Evolutionary conservation across 2,329 filamentous ascomycete genomes (phyloP), one percentile per base, ranked within the genome.

Genomic region (Rhynchosporium graminicola): DNA sequence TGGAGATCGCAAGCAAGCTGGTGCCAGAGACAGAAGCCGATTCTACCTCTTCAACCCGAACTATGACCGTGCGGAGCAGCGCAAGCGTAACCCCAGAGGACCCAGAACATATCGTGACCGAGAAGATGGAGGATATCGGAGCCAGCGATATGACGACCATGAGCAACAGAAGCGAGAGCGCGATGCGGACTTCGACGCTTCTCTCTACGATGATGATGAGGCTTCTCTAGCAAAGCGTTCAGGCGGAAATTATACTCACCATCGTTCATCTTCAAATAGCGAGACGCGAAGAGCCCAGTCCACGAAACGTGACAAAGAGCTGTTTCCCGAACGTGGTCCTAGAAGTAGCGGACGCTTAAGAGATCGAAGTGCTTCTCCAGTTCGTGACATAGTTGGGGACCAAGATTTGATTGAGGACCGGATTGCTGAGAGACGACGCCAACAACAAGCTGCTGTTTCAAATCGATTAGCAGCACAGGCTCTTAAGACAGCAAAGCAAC

Each of bases 11-110:
- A 99, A 99, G 77, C 84, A 87, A 70, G 84, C 80, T 48, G 88
- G 91, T 46, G 94, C 95, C 1, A 85, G 91, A 10, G 83, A 89
- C 57, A 84, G 90, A 65, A 98, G 94, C 76, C 85, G 91, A 12
- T 98, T 96, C 78, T 99, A 99, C 74, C 85, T 97, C 42, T 83
- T 95, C 71, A 91, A 98, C 70, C 94, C 94, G 0, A 91, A 97
- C 70, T 87, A 92, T 73, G 93, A 97, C 71, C 92, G 89, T 2
- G 87, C 88, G 68, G 92, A 91, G 77, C 84, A 85, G 58, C 80
- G 87, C 65, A 83, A 87, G 63, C 81, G 80, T 63, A 80, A 43
- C 28, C 74, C 76, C 13, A 71, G 73, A 57, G 74, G 74, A 38
- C 79, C 78, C 67, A 80, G 81, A 62, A 82, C 80, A 72, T 91